Conservation (phyloP, 352 stramenopile species). For the Globisporangium yorkense region DNA sequence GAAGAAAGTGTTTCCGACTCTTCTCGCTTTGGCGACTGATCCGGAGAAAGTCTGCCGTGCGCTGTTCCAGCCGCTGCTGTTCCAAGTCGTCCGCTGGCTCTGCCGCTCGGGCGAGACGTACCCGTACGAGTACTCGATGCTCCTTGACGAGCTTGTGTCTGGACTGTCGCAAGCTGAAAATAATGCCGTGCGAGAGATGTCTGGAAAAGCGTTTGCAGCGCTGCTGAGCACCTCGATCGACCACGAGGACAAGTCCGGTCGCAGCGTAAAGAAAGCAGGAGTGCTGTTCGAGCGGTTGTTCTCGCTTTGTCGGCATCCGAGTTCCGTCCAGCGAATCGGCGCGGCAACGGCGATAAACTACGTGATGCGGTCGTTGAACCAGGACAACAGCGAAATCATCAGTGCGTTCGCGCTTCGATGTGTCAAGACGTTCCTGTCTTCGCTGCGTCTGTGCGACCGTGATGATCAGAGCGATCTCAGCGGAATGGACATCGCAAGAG, state of each 20-base stretch:
- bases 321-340: slow-evolving; percentile 50
- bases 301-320: slow-evolving; percentile 61
- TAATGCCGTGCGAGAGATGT: slow-evolving; percentile 54
- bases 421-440: slow-evolving; percentile 60
- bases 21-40: slow-evolving; percentile 60
- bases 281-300: slow-evolving; percentile 70
- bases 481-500: slow-evolving; percentile 32
- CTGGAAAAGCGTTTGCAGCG: slow-evolving; percentile 47
- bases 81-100: slow-evolving; percentile 70
- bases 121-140: slow-evolving; percentile 57
- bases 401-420: slow-evolving; percentile 55
- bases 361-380: slow-evolving; percentile 55
- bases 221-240: slow-evolving; percentile 47
- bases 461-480: slow-evolving; percentile 24
- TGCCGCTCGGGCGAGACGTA: slow-evolving; percentile 45
- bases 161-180: slow-evolving; percentile 45
- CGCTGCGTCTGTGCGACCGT: slow-evolving; percentile 52
- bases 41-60: slow-evolving; percentile 61
- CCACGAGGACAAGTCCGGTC: slow-evolving; percentile 11
- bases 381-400: slow-evolving; percentile 46
- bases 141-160: slow-evolving; percentile 54
- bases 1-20: slow-evolving; percentile 34
- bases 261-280: slow-evolving; percentile 22
- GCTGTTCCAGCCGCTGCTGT: slow-evolving; percentile 68
- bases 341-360: slow-evolving; percentile 59